A percentile compares a stretch with the other conserved stretches of the same genome.
Evolutionary conservation across 1,284 basidiomycete genomes (phyloP).

Genomic region (Sphagnurus paluster): DNA sequence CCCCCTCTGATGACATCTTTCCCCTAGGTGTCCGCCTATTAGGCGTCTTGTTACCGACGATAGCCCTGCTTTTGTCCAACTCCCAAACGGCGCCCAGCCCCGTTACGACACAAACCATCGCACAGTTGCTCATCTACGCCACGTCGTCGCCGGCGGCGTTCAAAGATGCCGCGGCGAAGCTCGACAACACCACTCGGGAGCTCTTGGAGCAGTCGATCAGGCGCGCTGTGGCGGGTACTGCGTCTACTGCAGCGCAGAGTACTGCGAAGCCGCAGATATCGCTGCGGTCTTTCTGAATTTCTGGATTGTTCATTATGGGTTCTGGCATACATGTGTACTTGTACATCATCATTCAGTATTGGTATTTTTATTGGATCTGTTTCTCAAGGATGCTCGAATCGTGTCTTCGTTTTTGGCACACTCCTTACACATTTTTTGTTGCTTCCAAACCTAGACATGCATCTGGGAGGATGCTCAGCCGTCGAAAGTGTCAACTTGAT

Average conservation of each 20-base stretch:
- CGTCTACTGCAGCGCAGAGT: conserved; percentile 32
- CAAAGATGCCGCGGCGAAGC: conserved; percentile 80
- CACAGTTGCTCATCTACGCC: conserved; percentile 78
- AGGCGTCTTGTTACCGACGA: conserved; percentile 77
- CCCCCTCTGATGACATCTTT: background rate
- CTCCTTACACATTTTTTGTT: too few species aligned
- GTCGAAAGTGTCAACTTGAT: too few species aligned
- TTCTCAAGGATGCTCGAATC: too few species aligned
- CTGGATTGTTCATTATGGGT: background rate
- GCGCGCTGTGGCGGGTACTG: conserved; percentile 61
- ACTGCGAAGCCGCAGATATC: conserved; percentile 76
- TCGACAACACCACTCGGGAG: conserved; percentile 62
- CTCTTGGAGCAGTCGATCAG: conserved; percentile 80
- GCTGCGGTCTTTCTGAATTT: conserved; percentile 59
- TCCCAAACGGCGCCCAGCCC: conserved; percentile 43
- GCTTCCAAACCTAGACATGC: too few species aligned
- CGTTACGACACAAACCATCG: conserved; percentile 65
- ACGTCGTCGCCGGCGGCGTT: conserved; percentile 76
- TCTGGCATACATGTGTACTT: background rate
- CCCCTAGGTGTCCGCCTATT: conserved; percentile 65
- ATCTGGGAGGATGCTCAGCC: too few species aligned
- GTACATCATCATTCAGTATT: background rate
- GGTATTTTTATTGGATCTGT: too few species aligned
- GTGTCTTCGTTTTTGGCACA: too few species aligned
- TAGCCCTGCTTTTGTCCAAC: conserved; percentile 73